Evolutionary conservation across 2,329 filamentous ascomycete genomes (phyloP), one percentile per base, ranked within the genome.

Genomic region (Cladosporium sp.): DNA sequence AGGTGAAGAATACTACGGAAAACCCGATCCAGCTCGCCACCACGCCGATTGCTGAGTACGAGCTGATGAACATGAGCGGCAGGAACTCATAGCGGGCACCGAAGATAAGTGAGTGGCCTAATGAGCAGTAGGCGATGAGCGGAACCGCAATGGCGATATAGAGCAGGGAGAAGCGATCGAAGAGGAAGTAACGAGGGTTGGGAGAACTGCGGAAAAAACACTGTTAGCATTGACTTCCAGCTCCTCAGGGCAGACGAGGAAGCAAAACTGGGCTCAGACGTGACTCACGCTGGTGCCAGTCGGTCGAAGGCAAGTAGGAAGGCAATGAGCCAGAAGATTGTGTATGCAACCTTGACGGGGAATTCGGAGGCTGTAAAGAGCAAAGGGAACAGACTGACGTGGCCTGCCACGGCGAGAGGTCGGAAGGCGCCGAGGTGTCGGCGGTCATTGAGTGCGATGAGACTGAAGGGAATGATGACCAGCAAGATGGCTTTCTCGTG

Each of bases 401-500:
- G 93, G 16, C 95, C 94, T 0, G 95, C 91, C 0, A 99, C 93
- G 0, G 93, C 93, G 54, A 99, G 82, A 1, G 95, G 95, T 26
- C 92, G 86, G 80, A 98, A 99, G 1, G 94, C 94, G 66, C 92
- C 90, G 34, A 98, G 88, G 75, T 97, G 93, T 28, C 95, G 89
- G 60, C 95, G 88, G 76, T 98, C 93, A 76, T 90, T 91, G 60
- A 98, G 86, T 0, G 94, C 93, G 67, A 98, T 89, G 67, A 99
- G 85, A 71, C 91, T 96, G 82, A 98, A 98, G 0, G 95, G 95
- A 58, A 98, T 91, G 70, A 99, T 93, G 74, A 98, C 90, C 23
- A 98, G 86, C 25, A 99, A 85, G 65, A 99, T 91, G 1, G 95
- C 95, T 79, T 99, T 99, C 76, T 99, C 95, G 73, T 99, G 95